phyloP scores from a whole-genome alignment of 805 yeast species.

The Ogataea salicorniae region DNA sequence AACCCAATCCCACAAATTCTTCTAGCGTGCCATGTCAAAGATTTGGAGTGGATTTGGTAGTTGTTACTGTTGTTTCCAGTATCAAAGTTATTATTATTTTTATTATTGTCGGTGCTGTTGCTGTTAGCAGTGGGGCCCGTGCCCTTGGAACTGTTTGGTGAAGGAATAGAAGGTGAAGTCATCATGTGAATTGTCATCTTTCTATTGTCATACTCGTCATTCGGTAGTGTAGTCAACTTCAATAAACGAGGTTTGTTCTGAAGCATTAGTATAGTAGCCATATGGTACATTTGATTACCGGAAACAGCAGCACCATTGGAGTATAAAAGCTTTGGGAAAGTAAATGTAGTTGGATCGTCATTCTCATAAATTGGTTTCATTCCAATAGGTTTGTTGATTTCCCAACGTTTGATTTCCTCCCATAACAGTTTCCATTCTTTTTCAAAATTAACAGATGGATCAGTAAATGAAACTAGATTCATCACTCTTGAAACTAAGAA shows the following conservation, averaged over 20 bases:
- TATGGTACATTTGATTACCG: conserved; percentile 37
- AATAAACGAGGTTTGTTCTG: conserved; percentile 34
- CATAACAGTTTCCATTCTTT: conserved; percentile 34
- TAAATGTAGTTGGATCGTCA: conserved; percentile 16
- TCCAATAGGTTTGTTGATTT: conserved; percentile 27
- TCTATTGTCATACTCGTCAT: background rate
- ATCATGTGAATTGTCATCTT: conserved; percentile 1
- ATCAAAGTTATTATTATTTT: background rate
- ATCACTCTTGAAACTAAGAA: conserved; percentile 34
- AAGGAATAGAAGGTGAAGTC: conserved; percentile 1
- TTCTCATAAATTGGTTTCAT: conserved; percentile 30
- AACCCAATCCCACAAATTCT: conserved; percentile 32
- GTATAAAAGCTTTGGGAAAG: conserved; percentile 34
- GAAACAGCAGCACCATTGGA: conserved; percentile 38
- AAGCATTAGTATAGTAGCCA: conserved; percentile 34
- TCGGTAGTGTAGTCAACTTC: conserved; percentile 4
- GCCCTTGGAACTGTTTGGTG: background rate
- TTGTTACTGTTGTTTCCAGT: background rate
- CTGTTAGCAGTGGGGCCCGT: background rate
- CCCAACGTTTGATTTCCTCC: conserved; percentile 35
- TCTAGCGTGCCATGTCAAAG: conserved; percentile 34
- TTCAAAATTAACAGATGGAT: conserved; percentile 26
- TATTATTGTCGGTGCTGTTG: background rate
- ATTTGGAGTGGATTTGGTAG: conserved; percentile 8
- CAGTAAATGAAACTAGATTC: conserved; percentile 26